Base-by-base conservation (phyloP, 78 protist genomes). In the Diacronema lutheri region DNA sequence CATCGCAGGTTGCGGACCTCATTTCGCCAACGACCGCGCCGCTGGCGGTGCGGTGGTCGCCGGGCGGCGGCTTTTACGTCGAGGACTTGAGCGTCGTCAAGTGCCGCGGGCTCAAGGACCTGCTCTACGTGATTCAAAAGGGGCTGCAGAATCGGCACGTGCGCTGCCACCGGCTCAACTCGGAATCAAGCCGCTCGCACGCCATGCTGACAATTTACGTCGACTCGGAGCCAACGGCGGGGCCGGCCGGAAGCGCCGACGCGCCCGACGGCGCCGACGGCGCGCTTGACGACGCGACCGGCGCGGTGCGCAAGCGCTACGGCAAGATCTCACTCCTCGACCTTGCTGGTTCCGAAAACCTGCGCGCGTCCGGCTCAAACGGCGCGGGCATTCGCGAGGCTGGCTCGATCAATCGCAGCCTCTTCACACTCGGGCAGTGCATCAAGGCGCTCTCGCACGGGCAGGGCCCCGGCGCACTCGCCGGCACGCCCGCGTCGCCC, bases 1-100 rank as follows among this genome's bases (percentile, higher is more conserved):
- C n/a, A n/a, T n/a, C n/a, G 73, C 86, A 83, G 64, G 79, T 83
- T 21, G 31, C 6, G n/a, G 71, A 65, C 57, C 58, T 83, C 26
- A 25, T 83, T 31, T 20, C 33, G 58, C 85, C 69, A 40, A 0
- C 65, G n/a, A 44, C 44, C 37, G n/a, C n/a, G 21, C 29, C 69
- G 20, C 55, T 71, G 35, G 29, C 37, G 12, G 57, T 41, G 37
- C 57, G 79, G 5, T 25, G 79, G 23, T 71, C 79, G 11, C 0
- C 58, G 7, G 6, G 20, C 33, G 31, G 26, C 20, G 79, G 79
- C 57, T 41, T 41, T 58, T 38, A 71, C 37, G 79, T 71, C 33
- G 79, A 71, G 79, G 79, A 41, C 57, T 58, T 71, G 25, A 9
- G 58, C 58, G 79, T 71, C 58, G 35, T 26, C 37, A n/a, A 71